Conservation (phyloP, 805 yeast species). For the Yamadazyma endophytica region DNA sequence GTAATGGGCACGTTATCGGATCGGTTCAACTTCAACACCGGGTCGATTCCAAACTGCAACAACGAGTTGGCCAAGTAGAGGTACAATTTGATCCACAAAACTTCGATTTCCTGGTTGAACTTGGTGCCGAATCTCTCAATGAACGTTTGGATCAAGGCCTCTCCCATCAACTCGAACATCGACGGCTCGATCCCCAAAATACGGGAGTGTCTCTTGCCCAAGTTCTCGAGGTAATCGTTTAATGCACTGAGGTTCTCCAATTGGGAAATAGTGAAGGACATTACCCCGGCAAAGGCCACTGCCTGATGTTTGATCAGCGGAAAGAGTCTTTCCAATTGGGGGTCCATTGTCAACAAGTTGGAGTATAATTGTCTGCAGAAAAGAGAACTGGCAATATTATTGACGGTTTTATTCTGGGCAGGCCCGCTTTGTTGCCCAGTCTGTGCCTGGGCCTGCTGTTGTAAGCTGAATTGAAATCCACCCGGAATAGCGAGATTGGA, state of each 20-base stretch:
- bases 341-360: conserved; percentile 59
- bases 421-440: conserved; percentile 11
- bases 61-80: conserved; percentile 65
- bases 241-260: conserved; percentile 55
- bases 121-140: conserved; percentile 54
- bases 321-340: conserved; percentile 57
- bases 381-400: conserved; percentile 40
- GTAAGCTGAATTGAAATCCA: conserved; percentile 26
- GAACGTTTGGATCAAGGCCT: conserved; percentile 64
- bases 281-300: conserved; percentile 72
- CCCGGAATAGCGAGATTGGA: conserved; percentile 24
- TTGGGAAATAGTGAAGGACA: conserved; percentile 62
- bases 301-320: conserved; percentile 81
- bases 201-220: conserved; percentile 75
- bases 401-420: conserved; percentile 9
- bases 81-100: conserved; percentile 68
- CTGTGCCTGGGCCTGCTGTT: conserved; percentile 10
- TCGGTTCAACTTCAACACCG: conserved; percentile 23
- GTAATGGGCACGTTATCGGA: conserved; percentile 1
- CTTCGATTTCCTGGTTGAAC: conserved; percentile 59
- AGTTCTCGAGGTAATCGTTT: conserved; percentile 54
- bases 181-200: conserved; percentile 68
- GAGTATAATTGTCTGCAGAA: conserved; percentile 77
- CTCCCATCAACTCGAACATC: conserved; percentile 70
- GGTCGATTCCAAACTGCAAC: conserved; percentile 57